These are phyloP conservation scores for Begonia masoniana DNA, from an alignment of 306 rosid genomes.

Conservation along the genomic window DNA sequence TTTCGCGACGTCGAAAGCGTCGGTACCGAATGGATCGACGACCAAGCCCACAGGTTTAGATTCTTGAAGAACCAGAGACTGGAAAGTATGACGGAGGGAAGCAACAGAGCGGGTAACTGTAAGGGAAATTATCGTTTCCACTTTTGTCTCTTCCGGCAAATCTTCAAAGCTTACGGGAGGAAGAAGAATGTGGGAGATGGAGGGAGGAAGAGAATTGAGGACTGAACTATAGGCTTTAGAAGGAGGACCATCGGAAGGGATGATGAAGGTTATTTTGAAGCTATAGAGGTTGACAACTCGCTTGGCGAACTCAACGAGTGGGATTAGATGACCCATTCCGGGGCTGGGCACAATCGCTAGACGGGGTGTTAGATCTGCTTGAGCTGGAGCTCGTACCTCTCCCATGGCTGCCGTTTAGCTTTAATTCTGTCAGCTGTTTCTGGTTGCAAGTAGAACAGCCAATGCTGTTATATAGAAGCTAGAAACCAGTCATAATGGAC, in stretches of 20 bases:
- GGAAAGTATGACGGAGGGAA: conserved; percentile 1
- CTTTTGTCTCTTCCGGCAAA: conserved; percentile 13
- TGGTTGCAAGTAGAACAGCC: no score
- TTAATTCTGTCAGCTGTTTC: no score
- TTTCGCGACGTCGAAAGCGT: conserved; percentile 32
- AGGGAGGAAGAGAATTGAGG: conserved; percentile 25
- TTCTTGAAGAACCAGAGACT: background rate
- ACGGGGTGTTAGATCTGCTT: conserved; percentile 13
- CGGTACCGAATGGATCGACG: conserved; percentile 51
- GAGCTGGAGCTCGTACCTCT: conserved; percentile 3
- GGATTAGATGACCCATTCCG: conserved; percentile 84
- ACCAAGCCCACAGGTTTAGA: conserved; percentile 17
- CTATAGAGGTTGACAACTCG: conserved; percentile 23
- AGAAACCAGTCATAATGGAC: no score
- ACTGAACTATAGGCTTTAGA: conserved; percentile 34
- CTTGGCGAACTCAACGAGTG: conserved; percentile 55
- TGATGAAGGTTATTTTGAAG: conserved; percentile 29
- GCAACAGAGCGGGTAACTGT: conserved; percentile 26
- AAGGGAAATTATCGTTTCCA: conserved; percentile 29
- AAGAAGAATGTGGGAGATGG: conserved; percentile 21
- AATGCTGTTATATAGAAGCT: no score
- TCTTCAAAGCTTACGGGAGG: conserved; percentile 29
- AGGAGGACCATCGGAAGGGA: conserved; percentile 46
- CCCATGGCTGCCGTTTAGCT: conserved; percentile 21
- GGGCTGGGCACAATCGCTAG: conserved; percentile 51